Conservation (phyloP, 495 filamentous ascomycete genomes). For the Penicillium silybi region DNA sequence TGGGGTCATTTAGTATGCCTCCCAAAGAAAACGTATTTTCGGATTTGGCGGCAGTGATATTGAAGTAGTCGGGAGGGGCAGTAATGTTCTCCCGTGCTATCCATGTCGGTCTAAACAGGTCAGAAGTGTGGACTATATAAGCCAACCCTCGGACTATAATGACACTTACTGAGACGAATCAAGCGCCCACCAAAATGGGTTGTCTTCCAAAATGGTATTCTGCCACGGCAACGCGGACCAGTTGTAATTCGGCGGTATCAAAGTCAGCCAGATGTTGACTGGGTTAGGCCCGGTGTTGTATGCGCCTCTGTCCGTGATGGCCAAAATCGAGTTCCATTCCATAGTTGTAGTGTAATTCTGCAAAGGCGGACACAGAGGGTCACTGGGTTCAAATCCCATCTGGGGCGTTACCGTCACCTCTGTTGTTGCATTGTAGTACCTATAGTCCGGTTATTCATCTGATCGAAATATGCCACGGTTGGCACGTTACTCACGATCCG, state of each 20-base stretch:
- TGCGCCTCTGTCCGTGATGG: conserved; percentile 7
- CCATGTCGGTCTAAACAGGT: too few species aligned
- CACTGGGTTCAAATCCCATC: background rate
- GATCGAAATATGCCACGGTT: background rate
- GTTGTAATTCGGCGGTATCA: conserved; percentile 5
- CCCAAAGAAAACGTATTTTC: too few species aligned
- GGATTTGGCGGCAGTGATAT: too few species aligned
- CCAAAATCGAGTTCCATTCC: conserved; percentile 7
- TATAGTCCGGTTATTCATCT: background rate
- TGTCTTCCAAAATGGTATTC: background rate
- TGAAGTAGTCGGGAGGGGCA: too few species aligned
- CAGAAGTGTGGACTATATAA: too few species aligned
- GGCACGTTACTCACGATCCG: conserved; percentile 17
- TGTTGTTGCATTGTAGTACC: conserved; percentile 19
- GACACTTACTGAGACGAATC: background rate
- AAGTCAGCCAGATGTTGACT: conserved; percentile 7
- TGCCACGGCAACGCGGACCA: too few species aligned
- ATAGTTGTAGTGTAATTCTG: background rate
- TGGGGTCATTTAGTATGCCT: too few species aligned
- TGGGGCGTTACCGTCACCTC: conserved; percentile 5
- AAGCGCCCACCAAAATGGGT: background rate
- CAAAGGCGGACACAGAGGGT: background rate
- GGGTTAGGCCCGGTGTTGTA: conserved; percentile 6
- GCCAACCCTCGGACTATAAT: too few species aligned
- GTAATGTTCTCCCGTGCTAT: too few species aligned